Evolutionary conservation across 2,329 filamentous ascomycete species (phyloP).

Genomic region (Fusarium nurragi): DNA sequence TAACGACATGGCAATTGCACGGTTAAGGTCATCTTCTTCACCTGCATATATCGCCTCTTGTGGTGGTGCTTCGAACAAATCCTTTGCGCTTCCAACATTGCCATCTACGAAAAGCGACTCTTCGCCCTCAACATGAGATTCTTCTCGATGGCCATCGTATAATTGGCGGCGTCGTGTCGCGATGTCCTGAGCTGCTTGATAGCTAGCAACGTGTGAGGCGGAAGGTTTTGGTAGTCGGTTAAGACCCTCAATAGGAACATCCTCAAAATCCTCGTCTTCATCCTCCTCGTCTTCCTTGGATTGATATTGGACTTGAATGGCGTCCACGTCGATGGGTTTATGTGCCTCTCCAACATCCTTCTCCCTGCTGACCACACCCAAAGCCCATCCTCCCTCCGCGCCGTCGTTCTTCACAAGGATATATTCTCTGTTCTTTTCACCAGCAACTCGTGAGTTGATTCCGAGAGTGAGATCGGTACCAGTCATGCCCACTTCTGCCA

Average conservation of each 20-base stretch:
- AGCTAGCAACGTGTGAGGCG: slow-evolving; percentile 32
- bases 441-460: slow-evolving; percentile 73
- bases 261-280: slow-evolving; percentile 86
- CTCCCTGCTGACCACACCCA: slow-evolving; percentile 90
- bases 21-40: slow-evolving; percentile 72
- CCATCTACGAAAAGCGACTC: slow-evolving; percentile 59
- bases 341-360: slow-evolving; percentile 81
- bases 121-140: slow-evolving; percentile 50
- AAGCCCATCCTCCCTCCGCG: slow-evolving; percentile 93
- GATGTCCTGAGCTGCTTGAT: slow-evolving; percentile 42
- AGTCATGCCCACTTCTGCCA: slow-evolving; percentile 93
- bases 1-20: slow-evolving; percentile 87
- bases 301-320: slow-evolving; percentile 65
- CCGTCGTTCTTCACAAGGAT: slow-evolving; percentile 96
- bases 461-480: slow-evolving; percentile 76
- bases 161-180: slow-evolving; percentile 44
- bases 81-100: slow-evolving; percentile 39
- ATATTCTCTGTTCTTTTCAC: slow-evolving; percentile 92
- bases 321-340: slow-evolving; percentile 93
- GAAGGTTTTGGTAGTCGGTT: slow-evolving; percentile 78
- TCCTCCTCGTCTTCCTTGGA: slow-evolving; percentile 70
- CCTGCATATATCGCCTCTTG: slow-evolving; percentile 53
- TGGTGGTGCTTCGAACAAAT: slow-evolving; percentile 43
- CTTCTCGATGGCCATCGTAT: slow-evolving; percentile 34
- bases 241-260: slow-evolving; percentile 89